Conservation (phyloP, 371 early-diverging fungal genomes). For the Mucor piriformis region DNA sequence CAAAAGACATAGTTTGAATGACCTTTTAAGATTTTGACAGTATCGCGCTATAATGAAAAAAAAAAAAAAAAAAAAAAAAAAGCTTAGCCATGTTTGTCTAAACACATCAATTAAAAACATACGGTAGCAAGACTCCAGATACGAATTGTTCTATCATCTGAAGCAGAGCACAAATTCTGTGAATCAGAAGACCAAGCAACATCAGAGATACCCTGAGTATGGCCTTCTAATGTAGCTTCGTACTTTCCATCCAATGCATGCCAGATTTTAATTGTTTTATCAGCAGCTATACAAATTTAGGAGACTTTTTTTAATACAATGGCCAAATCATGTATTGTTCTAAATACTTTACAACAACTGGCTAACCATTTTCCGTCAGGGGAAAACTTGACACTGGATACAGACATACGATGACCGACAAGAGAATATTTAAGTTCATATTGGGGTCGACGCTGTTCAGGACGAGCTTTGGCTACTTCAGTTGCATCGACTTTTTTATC, state of each 20-base stretch:
- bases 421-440: constrained; percentile 88
- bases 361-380: constrained; percentile 98
- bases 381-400: constrained; percentile 96
- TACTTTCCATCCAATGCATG: constrained; percentile 86
- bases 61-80: constrained; percentile 1
- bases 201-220: constrained; percentile 94
- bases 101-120: constrained; percentile 6
- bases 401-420: constrained; percentile 93
- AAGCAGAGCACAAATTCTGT: constrained; percentile 83
- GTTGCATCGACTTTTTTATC: constrained; percentile 20
- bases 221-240: constrained; percentile 88
- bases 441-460: constrained; percentile 71
- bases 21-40: constrained; percentile 83
- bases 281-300: constrained; percentile 62
- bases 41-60: constrained; percentile 55
- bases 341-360: constrained; percentile 75
- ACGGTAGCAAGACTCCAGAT: constrained; percentile 86
- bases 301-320: not conserved
- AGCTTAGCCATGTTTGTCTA: not conserved
- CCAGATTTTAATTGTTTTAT: constrained; percentile 95
- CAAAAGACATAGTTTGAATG: constrained; percentile 97
- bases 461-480: constrained; percentile 14
- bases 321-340: not conserved
- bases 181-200: constrained; percentile 96
- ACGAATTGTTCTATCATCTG: constrained; percentile 93